Evolutionary conservation across 1,284 basidiomycete genomes (phyloP), one percentile per base, ranked within the genome.

Genomic region (Puccinia coronata): DNA sequence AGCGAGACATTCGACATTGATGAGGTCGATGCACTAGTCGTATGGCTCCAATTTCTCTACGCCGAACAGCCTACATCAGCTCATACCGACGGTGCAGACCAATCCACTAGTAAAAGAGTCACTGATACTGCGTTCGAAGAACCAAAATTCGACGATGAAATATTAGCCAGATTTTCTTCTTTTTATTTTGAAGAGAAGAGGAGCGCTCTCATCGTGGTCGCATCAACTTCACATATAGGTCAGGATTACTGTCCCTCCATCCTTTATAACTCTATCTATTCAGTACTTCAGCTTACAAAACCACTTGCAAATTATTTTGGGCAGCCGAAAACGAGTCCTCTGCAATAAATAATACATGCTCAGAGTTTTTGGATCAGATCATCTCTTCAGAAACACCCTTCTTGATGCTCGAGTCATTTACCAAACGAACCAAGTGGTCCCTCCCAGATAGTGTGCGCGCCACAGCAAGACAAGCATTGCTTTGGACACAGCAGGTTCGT

Each of bases 111-210:
- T n/a, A 61, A 28, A 5, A 59, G 39, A 59, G 73, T 72, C 57
- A 75, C 55, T 9, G 73, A 59, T 18, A 23, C 25, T 39, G 49
- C 36, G 5, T 51, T 61, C 53, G 55, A 72, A 41, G 55, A 71
- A 12, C 31, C 61, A 59, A 80, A 39, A 31, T 51, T 72, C 16
- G 78, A 80, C 41, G 69, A 80, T 31, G 55, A 49, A 20, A 63
- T 47, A 12, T 9, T 80, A 41, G 69, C 53, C 23, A 63, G 61
- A 25, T 59, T 80, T 39, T 55, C 78, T 9, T 71, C 69, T 25
- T 80, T 80, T 71, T 80, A 80, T 51, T 80, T 80, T 34, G 78
- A 80, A 53, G 78, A 80, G 69, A 67, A 69, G n/a, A 67, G 57
- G 43, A 80, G 78, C 39, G 78, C 67, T 63, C 67, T 80, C 16